A percentile compares a stretch with the other conserved stretches of the same genome.
Conservation (phyloP, 352 stramenopile genomes). For the Globisporangium nunn region DNA sequence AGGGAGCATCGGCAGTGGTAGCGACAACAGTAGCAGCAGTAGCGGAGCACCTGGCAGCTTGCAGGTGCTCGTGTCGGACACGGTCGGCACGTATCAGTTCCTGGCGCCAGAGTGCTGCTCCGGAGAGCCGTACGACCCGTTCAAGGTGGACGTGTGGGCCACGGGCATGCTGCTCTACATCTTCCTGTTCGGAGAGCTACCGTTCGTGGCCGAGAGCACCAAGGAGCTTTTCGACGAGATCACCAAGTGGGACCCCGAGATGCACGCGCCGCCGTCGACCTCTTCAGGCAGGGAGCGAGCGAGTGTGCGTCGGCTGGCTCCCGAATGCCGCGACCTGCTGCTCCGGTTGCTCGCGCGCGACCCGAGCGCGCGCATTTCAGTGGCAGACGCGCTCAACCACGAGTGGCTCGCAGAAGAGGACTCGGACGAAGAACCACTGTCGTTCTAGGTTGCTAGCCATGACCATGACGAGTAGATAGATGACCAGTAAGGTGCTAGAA, state of each 20-base stretch:
- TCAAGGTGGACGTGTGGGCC: conserved; percentile 82
- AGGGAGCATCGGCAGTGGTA: background rate
- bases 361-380: conserved; percentile 38
- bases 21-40: background rate
- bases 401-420: conserved; percentile 42
- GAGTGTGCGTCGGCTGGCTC: conserved; percentile 12
- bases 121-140: conserved; percentile 77
- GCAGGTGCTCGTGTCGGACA: conserved; percentile 50
- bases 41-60: background rate
- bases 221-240: conserved; percentile 84
- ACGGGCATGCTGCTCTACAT: conserved; percentile 81
- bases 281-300: background rate
- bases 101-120: conserved; percentile 83
- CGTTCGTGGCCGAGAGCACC: conserved; percentile 64
- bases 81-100: conserved; percentile 88
- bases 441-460: conserved; percentile 31
- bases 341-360: conserved; percentile 43
- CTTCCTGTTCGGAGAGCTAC: conserved; percentile 78
- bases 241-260: conserved; percentile 22
- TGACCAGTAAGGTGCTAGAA: too few species aligned
- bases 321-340: conserved; percentile 42
- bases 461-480: too few species aligned
- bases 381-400: conserved; percentile 44
- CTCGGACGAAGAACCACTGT: conserved; percentile 53
- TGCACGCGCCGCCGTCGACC: conserved; percentile 20